Evolutionary conservation across 495 filamentous ascomycete species (phyloP), one percentile per base, ranked within the genome.

Genomic region (Cercophora sp.): DNA sequence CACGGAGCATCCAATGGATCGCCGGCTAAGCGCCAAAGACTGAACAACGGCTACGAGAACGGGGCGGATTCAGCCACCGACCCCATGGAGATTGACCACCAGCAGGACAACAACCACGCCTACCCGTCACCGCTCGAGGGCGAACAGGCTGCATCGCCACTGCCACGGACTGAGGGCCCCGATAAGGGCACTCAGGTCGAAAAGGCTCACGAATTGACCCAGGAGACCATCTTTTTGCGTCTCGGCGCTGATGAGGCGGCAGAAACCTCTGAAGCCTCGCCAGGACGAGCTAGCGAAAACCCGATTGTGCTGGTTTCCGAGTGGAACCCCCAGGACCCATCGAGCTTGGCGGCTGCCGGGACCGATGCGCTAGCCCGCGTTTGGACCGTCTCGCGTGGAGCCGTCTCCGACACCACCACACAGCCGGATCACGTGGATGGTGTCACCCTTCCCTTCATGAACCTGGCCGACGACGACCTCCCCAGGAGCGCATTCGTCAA

Each of bases 281-380:
- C 57, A 51, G 57, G 64, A 46, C 62, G 56, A 57, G 62, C 67
- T 54, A 68, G 62, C 61, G 70, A 71, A 69, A 73, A 70, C 63
- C 74, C 76, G 66, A 68, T 80, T 52, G 69, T 91, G 74, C 78
- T 88, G 56, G 79, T 80, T 46, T 81, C 83, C 70, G 74, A 83
- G 67, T 94, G 88, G 86, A 88, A 86, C 61, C 89, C 89, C 44
- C 70, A 68, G 52, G 83, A 91, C 75, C 79, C 88, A 54, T 84
- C 79, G 29, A 71, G 88, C 64, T 77, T 94, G 66, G 85, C 84
- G 59, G 82, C 83, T 56, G 83, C 82, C 66, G 87, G 88, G 62
- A 79, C 75, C 62, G 85, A 89, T 67, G 80, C 83, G 67, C 85
- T 88, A 78, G 88, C 86, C 72, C 84, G 82, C 55, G 72, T 93